Evolutionary conservation across 495 filamentous ascomycete species (phyloP).

Genomic region (Polyplosphaeria fusca): DNA sequence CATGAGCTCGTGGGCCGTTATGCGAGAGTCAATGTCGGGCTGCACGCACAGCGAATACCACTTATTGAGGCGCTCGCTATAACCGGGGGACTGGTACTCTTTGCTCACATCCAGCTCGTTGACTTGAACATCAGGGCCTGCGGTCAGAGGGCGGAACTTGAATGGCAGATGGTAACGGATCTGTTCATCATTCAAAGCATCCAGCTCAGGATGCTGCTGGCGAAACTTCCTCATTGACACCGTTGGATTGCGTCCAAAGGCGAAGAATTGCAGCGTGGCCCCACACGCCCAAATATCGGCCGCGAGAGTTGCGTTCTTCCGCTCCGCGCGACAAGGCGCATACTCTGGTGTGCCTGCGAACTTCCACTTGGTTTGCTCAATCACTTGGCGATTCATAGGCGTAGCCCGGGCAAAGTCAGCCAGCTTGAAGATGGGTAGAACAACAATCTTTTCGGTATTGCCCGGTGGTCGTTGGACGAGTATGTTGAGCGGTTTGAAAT

Average conservation of each 20-base stretch:
- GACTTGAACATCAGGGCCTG: neutral
- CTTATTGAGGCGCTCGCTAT: slow-evolving; percentile 6
- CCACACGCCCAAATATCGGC: slow-evolving; percentile 13
- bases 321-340: slow-evolving; percentile 2
- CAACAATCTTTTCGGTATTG: neutral
- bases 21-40: neutral
- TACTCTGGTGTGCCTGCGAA: neutral
- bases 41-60: slow-evolving; percentile 15
- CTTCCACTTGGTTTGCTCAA: neutral
- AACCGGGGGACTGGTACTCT: neutral
- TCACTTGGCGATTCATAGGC: neutral
- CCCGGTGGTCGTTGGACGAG: neutral
- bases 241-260: neutral
- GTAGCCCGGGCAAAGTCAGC: slow-evolving; percentile 5
- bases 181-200: neutral
- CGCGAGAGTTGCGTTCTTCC: neutral
- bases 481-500: slow-evolving; percentile 19
- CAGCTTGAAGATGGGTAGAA: slow-evolving; percentile 17
- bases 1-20: neutral
- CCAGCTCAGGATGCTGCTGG: neutral
- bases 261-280: slow-evolving; percentile 13
- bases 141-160: neutral
- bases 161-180: neutral
- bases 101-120: neutral
- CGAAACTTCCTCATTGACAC: neutral